These are phyloP conservation scores for Trichoderma oligosporum DNA, from an alignment of 2,329 filamentous ascomycete genomes.

Conservation along the genomic window DNA sequence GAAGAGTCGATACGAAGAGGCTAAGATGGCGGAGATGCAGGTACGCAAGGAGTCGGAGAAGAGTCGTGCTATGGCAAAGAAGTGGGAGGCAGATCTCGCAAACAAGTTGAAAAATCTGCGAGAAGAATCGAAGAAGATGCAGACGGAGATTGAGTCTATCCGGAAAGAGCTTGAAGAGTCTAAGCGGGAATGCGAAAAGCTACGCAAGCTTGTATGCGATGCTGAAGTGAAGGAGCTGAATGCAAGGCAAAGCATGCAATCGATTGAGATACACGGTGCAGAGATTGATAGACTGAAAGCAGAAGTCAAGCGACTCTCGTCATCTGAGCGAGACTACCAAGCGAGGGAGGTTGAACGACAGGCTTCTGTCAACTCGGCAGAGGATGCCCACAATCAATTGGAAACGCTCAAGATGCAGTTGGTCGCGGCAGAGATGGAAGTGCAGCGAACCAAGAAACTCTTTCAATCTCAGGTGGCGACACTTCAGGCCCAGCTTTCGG, in stretches of 20 bases:
- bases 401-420: slow-evolving; percentile 59
- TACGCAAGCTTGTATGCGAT: slow-evolving; percentile 63
- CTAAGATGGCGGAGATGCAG: slow-evolving; percentile 65
- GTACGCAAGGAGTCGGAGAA: slow-evolving; percentile 69
- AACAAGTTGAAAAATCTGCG: slow-evolving; percentile 62
- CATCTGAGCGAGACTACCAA: slow-evolving; percentile 59
- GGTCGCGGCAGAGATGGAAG: slow-evolving; percentile 45
- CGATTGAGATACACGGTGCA: slow-evolving; percentile 56
- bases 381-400: slow-evolving; percentile 55
- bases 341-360: slow-evolving; percentile 60
- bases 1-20: slow-evolving; percentile 68
- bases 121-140: slow-evolving; percentile 67
- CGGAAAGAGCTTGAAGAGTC: slow-evolving; percentile 56
- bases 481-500: slow-evolving; percentile 45
- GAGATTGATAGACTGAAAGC: slow-evolving; percentile 58
- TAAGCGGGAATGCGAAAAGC: slow-evolving; percentile 58
- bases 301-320: slow-evolving; percentile 58
- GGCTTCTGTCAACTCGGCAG: slow-evolving; percentile 53
- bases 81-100: slow-evolving; percentile 70
- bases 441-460: slow-evolving; percentile 40
- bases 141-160: slow-evolving; percentile 53
- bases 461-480: slow-evolving; percentile 48
- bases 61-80: slow-evolving; percentile 68
- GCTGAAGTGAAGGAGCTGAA: slow-evolving; percentile 66
- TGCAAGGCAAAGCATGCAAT: slow-evolving; percentile 60